Percentiles rank a stretch among this genome's conserved stretches.
Evolutionary conservation across 2,329 filamentous ascomycete species (phyloP).

Genomic region (Pseudogymnoascus sp.): DNA sequence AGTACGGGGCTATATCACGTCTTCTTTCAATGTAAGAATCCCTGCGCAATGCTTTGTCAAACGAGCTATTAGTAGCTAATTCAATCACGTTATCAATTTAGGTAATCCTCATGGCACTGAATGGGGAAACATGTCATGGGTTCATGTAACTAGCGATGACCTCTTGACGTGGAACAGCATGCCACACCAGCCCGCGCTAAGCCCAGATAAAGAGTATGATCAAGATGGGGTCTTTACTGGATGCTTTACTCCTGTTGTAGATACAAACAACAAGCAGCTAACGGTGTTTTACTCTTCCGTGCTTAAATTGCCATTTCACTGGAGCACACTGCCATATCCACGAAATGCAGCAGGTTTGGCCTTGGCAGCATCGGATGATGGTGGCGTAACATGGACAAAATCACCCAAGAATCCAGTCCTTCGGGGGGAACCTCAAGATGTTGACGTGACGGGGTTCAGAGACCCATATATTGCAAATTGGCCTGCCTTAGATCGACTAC

Average conservation of each 20-base stretch:
- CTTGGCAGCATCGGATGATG: slow-evolving; percentile 34
- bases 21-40: slow-evolving; percentile 46
- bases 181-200: slow-evolving; percentile 26
- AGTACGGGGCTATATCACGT: slow-evolving; percentile 41
- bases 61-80: not conserved
- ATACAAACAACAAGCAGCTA: slow-evolving; percentile 32
- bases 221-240: slow-evolving; percentile 46
- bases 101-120: slow-evolving; percentile 31
- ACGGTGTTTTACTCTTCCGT: slow-evolving; percentile 32
- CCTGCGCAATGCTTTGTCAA: not conserved
- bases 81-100: slow-evolving; percentile 21
- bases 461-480: slow-evolving; percentile 30
- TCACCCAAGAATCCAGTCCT: slow-evolving; percentile 28
- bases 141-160: slow-evolving; percentile 44
- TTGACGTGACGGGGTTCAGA: slow-evolving; percentile 29
- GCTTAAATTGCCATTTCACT: slow-evolving; percentile 30
- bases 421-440: slow-evolving; percentile 23
- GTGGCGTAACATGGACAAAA: slow-evolving; percentile 31
- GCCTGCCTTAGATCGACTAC: slow-evolving; percentile 24
- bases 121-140: slow-evolving; percentile 40
- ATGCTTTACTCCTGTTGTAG: slow-evolving; percentile 39
- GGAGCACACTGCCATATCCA: slow-evolving; percentile 32
- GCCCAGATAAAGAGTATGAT: slow-evolving; percentile 38
- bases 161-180: slow-evolving; percentile 35
- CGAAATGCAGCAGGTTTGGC: slow-evolving; percentile 36